A percentile compares a stretch with the other conserved stretches of the same genome.
Conservation (phyloP, 192 early-diverging fungal genomes). For the Spinellus fusiger region DNA sequence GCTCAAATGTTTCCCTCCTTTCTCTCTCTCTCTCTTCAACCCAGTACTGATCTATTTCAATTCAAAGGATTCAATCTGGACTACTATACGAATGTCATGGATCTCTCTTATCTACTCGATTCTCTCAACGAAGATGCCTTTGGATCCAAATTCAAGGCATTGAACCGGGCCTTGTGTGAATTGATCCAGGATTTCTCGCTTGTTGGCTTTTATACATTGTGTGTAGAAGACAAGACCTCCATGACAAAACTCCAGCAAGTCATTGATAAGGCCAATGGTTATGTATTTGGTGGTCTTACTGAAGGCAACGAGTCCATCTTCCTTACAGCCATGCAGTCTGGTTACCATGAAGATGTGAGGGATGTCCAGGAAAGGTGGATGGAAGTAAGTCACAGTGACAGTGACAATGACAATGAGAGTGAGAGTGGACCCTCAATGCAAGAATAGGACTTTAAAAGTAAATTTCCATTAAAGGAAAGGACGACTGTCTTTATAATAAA, state of each 20-base stretch:
- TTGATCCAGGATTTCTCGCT: slow-evolving; percentile 89
- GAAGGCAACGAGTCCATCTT: slow-evolving; percentile 76
- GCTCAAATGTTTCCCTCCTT: neutral
- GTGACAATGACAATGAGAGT: neutral
- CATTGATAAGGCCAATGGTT: slow-evolving; percentile 92
- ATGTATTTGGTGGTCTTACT: slow-evolving; percentile 75
- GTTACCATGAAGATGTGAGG: slow-evolving; percentile 31
- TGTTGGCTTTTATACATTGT: slow-evolving; percentile 88
- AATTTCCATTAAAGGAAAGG: too few relatives aligned
- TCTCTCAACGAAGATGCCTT: slow-evolving; percentile 70
- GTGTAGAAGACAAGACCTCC: slow-evolving; percentile 72
- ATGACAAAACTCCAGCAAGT: slow-evolving; percentile 69
- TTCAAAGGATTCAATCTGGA: slow-evolving; percentile 77
- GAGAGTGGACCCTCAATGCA: too few relatives aligned
- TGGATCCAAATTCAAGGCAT: slow-evolving; percentile 53
- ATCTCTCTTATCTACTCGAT: slow-evolving; percentile 76
- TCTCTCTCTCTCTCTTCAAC: slow-evolving; percentile 1
- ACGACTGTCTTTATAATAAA: too few relatives aligned
- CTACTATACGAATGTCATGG: slow-evolving; percentile 93
- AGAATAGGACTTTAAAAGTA: too few relatives aligned
- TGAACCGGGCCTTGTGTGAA: slow-evolving; percentile 83
- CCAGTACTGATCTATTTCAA: neutral
- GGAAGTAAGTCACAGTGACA: neutral
- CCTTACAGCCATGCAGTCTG: slow-evolving; percentile 46
- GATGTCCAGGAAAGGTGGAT: slow-evolving; percentile 46